Evolutionary conservation across 192 early-diverging fungal genomes (phyloP), one percentile per base, ranked within the genome.

Genomic region (Coemansia sp.): DNA sequence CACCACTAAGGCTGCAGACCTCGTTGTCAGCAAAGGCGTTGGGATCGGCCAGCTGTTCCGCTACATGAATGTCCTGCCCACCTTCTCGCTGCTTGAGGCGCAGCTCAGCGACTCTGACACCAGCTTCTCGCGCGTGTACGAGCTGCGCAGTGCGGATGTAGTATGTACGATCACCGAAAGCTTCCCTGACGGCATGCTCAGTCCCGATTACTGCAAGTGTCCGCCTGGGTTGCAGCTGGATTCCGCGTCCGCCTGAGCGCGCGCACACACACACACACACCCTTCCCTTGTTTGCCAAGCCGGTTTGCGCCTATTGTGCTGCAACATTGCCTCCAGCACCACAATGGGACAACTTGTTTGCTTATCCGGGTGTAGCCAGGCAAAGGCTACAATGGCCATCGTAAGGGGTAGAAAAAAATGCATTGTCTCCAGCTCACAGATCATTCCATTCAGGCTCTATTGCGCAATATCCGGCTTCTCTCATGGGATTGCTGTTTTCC

Each of bases 1-100:
- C 29, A 79, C 73, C 17, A 33, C 6, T 13, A 75, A 76, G 66
- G 73, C 73, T 15, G 71, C 70, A 36, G 68, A 76, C 65, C 70
- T 83, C 63, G 70, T 83, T 7, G 58, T 83, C 25, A 49, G 41
- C 43, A 46, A 83, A 63, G 76, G 76, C 54, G 82, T 83, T 0
- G 82, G 82, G 25, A 83, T 83, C 33, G 82, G 82, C 59, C 82
- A 83, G 76, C 65, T 83, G 57, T 83, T 79, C 62, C 73, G 76
- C 46, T 79, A 79, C 67, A 74, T 76, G 71, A 78, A 78, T 58
- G 72, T 82, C 23, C 69, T 77, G 59, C 81, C 81, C 17, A 75
- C 66, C 0, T 82, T 82, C 36, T 32, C 61, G 43, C 63, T 82
- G 60, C 69, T 74, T 13, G 75, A 74, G 62, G 75, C 73, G 1